These are phyloP conservation scores for Salvia sclarea DNA, from an alignment of 305 asterid species.

Conservation along the genomic window DNA sequence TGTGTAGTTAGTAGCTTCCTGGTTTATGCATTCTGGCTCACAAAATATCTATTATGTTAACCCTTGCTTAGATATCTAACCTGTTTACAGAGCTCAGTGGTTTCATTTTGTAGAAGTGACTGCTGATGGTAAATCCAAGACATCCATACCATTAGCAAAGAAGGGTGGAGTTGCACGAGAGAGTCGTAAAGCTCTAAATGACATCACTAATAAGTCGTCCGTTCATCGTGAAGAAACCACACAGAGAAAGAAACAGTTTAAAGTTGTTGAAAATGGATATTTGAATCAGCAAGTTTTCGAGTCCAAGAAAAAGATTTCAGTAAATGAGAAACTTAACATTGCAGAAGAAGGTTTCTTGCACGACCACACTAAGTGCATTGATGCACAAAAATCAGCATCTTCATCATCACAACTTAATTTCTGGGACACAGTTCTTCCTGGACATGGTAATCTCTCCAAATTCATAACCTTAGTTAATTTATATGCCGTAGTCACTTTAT, in stretches of 20 bases:
- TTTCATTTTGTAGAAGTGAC: constrained; percentile 41
- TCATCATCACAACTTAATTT: constrained; percentile 34
- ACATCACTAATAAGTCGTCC: constrained; percentile 67
- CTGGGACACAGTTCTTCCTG: constrained; percentile 63
- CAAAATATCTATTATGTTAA: background rate
- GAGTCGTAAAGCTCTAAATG: constrained; percentile 65
- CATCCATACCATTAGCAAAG: constrained; percentile 40
- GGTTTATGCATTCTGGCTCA: background rate
- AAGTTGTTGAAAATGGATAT: constrained; percentile 37
- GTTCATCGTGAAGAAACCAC: constrained; percentile 38
- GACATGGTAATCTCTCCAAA: constrained; percentile 46
- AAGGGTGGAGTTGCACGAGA: constrained; percentile 48
- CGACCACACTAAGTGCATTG: constrained; percentile 65
- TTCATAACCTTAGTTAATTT: background rate
- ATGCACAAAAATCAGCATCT: constrained; percentile 44
- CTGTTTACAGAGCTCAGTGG: background rate
- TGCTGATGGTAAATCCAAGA: constrained; percentile 48
- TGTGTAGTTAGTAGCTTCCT: too few species aligned
- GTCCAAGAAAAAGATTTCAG: constrained; percentile 29
- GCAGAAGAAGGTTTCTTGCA: constrained; percentile 65
- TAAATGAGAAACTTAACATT: constrained; percentile 39
- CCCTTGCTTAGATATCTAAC: background rate
- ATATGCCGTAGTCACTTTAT: constrained; percentile 14
- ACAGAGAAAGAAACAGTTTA: constrained; percentile 37
- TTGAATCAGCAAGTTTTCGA: constrained; percentile 24